A percentile compares a stretch with the other conserved stretches of the same genome.
Conservation (phyloP, 352 stramenopile species). For the Globisporangium alternatum region DNA sequence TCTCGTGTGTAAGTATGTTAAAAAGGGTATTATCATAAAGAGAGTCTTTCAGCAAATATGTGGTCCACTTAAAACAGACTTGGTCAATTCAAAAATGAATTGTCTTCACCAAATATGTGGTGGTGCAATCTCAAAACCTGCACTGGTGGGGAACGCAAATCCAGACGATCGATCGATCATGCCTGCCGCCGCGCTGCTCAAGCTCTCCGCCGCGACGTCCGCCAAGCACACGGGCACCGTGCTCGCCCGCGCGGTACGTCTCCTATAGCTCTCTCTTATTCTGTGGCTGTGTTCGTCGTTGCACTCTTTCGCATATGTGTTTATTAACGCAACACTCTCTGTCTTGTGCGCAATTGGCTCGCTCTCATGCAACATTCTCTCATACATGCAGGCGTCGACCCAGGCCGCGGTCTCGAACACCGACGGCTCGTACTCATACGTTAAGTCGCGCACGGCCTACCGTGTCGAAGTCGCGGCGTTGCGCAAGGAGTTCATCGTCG, state of each 20-base stretch:
- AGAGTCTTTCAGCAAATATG: neutral
- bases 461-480: slow-evolving; percentile 58
- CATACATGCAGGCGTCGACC: slow-evolving; percentile 9
- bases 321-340: neutral
- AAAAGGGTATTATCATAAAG: neutral
- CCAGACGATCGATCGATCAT: slow-evolving; percentile 24
- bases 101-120: neutral
- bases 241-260: slow-evolving; percentile 31
- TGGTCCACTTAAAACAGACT: neutral
- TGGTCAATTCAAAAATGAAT: slow-evolving; percentile 2
- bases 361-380: neutral
- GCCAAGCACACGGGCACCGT: slow-evolving; percentile 21
- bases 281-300: neutral
- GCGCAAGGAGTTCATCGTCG: slow-evolving; percentile 72
- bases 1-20: too few species aligned
- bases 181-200: slow-evolving; percentile 29
- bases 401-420: slow-evolving; percentile 15
- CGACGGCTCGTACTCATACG: slow-evolving; percentile 67
- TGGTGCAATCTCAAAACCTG: neutral
- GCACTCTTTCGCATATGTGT: neutral
- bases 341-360: neutral
- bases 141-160: slow-evolving; percentile 9
- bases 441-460: slow-evolving; percentile 70
- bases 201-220: slow-evolving; percentile 17
- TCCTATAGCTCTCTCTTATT: neutral